A percentile compares a stretch with the other conserved stretches of the same genome.
Conservation (phyloP, 2,329 filamentous ascomycete species). For the Fusarium sp. region DNA sequence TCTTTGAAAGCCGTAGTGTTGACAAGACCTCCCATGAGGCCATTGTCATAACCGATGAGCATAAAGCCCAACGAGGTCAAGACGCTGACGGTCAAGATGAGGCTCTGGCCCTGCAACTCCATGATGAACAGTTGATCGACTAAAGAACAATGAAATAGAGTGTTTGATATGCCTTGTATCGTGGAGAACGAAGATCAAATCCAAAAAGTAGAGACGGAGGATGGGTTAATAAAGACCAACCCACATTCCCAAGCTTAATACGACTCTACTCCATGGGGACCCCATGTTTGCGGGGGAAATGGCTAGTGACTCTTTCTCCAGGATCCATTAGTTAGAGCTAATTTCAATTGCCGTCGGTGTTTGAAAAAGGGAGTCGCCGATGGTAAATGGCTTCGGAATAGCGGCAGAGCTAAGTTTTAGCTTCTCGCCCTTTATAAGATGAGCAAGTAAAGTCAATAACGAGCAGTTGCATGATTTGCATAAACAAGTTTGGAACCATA, state of each 20-base stretch:
- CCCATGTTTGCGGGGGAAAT: conserved; percentile 23
- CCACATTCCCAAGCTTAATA: background rate
- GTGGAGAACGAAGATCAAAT: background rate
- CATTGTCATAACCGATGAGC: conserved; percentile 60
- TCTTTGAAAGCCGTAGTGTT: conserved; percentile 53
- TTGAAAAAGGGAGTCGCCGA: conserved; percentile 1
- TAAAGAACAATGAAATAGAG: background rate
- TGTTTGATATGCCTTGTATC: background rate
- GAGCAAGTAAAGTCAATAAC: background rate
- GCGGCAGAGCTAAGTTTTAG: conserved; percentile 2
- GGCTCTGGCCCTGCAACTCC: conserved; percentile 47
- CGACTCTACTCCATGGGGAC: conserved; percentile 14
- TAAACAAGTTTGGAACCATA: background rate
- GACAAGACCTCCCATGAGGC: conserved; percentile 56
- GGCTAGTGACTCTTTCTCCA: background rate
- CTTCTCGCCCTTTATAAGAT: conserved; percentile 4
- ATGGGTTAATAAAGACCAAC: conserved; percentile 20
- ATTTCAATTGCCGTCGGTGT: conserved; percentile 22
- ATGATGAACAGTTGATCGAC: background rate
- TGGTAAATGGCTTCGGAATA: background rate
- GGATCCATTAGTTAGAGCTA: background rate
- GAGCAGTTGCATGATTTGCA: background rate
- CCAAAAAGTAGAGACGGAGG: background rate
- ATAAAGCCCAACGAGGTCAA: conserved; percentile 60
- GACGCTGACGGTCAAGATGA: conserved; percentile 55